Base-by-base conservation (phyloP, 1,284 basidiomycete genomes). In the Cryptococcus sp. region DNA sequence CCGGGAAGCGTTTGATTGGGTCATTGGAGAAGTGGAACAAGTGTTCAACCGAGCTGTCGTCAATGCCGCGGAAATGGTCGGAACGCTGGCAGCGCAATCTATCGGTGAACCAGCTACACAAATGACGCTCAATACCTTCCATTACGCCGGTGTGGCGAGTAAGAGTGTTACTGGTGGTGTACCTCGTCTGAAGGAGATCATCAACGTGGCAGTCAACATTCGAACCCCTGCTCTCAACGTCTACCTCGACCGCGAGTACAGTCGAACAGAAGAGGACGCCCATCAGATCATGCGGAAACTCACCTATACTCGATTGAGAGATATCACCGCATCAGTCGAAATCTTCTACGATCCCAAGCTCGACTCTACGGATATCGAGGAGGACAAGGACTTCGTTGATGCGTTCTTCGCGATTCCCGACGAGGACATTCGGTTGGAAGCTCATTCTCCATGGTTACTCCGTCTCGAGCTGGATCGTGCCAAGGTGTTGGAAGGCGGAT, bases 401-500 rank as follows among this genome's bases (percentile, higher is more conserved):
- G 93, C 94, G 0, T 98, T 98, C 90, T 99, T 99, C 76, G 94
- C 94, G 57, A 98, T 99, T 78, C 95, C 95, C 10, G 96, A 99
- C 72, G 93, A 97, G 72, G 92, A 96, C 58, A 89, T 96, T 61
- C 92, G 96, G 75, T 84, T 86, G 13, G 94, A 95, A 70, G 81
- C 96, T 1, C 89, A 94, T 68, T 99, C 95, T 2, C 93, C 95
- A 0, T 99, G 96, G 96, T 82, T 99, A 38, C 85, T 99, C 50
- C 92, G 96, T 81, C 86, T 99, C 45, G 94, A 96, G 75, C 86
- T 99, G 47, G 95, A 99, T 76, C 91, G 95, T 70, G 89, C 91
- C 3, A 93, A 96, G 81, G 97, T 99, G 88, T 89, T 99, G 65
- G 95, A 98, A 81, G 89, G 94, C 72, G 93, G 94, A 73, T 83